Evolutionary conservation across 768 basidiomycete species (phyloP), one percentile per base, ranked within the genome.

Genomic region (Leccinum subgranulosum): DNA sequence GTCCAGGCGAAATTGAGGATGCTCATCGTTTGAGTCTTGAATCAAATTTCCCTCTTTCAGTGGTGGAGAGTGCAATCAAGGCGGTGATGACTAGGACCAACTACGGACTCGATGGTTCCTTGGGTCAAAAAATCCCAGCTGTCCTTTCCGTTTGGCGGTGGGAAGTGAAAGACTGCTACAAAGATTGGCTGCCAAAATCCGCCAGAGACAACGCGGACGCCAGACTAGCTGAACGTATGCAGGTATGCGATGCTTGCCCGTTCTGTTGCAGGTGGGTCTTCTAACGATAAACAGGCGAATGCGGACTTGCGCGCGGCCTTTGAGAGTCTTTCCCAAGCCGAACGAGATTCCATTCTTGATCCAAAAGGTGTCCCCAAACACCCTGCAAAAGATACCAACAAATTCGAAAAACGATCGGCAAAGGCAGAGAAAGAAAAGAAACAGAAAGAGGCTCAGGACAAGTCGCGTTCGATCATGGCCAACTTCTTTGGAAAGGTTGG

Each of bases 61-160:
- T 75, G 1, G 77, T 96, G 4, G 90, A 93, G 63, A 71, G 75
- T 34, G 81, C 84, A 12, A 86, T 95, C 51, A 84, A 81, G 66
- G 64, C 74, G 3, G 69, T 88, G 11, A 82, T 91, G 55, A 75
- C 69, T 28, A 85, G 94, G 15, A 82, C 80, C 27, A 94, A 96
- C 70, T 95, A 95, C 66, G 94, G 94, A 1, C 71, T 94, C 6
- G 84, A 90, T 53, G 61, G 39, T 23, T 72, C 75, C 2, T 65
- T 74, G 17, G 81, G 81, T 34, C 74, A 75, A 53, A 89, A 81
- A 67, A 65, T 76, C 21, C 85, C 87, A 14, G 82, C 86, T 7
- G 74, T 81, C n/a, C 73, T 90, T 33, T 86, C 82, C 60, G 75
- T 88, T 21, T 95, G 91, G 92, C 78, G 90, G 52, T 96, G 93